phyloP scores from a whole-genome alignment of 495 filamentous ascomycete species.

The Collariella sp. region DNA sequence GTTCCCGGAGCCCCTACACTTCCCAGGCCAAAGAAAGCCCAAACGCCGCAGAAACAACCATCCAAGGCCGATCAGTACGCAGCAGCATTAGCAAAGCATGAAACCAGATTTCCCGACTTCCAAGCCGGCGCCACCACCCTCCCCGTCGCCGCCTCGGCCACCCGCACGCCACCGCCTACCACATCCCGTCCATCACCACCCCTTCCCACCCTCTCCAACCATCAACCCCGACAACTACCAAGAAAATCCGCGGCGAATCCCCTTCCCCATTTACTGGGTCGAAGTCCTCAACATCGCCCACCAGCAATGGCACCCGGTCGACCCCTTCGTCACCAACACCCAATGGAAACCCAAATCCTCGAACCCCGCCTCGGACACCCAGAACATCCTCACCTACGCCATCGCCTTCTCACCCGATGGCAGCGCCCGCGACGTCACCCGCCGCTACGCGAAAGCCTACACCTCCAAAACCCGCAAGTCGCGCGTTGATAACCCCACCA shows the following conservation, averaged over 20 bases:
- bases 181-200: slow-evolving; percentile 22
- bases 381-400: slow-evolving; percentile 73
- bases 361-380: slow-evolving; percentile 69
- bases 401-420: slow-evolving; percentile 73
- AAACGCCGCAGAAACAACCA: slow-evolving; percentile 15
- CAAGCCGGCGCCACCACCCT: slow-evolving; percentile 14
- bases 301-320: slow-evolving; percentile 86
- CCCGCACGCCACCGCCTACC: slow-evolving; percentile 33
- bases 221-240: slow-evolving; percentile 30
- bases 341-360: slow-evolving; percentile 61
- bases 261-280: slow-evolving; percentile 84
- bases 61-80: slow-evolving; percentile 25
- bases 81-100: slow-evolving; percentile 28
- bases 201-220: slow-evolving; percentile 16
- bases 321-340: slow-evolving; percentile 71
- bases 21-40: slow-evolving; percentile 38
- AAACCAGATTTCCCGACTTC: slow-evolving; percentile 13
- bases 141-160: slow-evolving; percentile 36
- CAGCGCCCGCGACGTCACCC: slow-evolving; percentile 69
- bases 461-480: slow-evolving; percentile 77
- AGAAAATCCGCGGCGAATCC: slow-evolving; percentile 48
- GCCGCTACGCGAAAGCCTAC: slow-evolving; percentile 69
- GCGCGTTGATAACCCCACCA: slow-evolving; percentile 52
- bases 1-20: slow-evolving; percentile 43
- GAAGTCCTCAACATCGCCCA: slow-evolving; percentile 76